phyloP scores from a whole-genome alignment of 2,329 filamentous ascomycete species.

The Hirsutella rhossiliensis region DNA sequence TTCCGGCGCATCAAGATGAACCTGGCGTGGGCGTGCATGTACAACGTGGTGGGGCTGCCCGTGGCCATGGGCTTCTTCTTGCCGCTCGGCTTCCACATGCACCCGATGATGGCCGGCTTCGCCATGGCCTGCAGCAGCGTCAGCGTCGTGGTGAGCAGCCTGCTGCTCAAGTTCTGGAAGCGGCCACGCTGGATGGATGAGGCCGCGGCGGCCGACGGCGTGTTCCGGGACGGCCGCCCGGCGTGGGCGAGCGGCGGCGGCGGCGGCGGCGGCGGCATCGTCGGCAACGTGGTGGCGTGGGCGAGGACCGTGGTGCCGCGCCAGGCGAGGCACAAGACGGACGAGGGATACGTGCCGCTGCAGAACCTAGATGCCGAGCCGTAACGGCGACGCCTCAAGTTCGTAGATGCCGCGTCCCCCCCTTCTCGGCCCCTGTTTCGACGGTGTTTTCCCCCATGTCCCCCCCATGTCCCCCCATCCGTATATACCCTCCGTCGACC shows the following conservation, averaged over 20 bases:
- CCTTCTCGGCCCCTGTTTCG: background rate
- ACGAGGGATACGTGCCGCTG: slow-evolving; percentile 49
- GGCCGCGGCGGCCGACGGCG: slow-evolving; percentile 46
- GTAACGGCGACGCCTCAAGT: background rate
- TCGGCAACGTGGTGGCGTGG: slow-evolving; percentile 29
- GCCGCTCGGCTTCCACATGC: slow-evolving; percentile 75
- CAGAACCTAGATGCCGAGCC: slow-evolving; percentile 32
- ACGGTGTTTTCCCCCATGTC: too few species aligned
- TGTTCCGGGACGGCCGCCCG: slow-evolving; percentile 44
- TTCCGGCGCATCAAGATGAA: slow-evolving; percentile 93
- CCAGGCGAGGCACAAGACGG: slow-evolving; percentile 26
- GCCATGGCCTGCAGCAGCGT: slow-evolving; percentile 90
- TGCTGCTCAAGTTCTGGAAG: slow-evolving; percentile 79
- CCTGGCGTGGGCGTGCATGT: slow-evolving; percentile 81
- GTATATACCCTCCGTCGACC: too few species aligned
- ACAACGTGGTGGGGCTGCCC: slow-evolving; percentile 83
- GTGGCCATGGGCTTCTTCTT: slow-evolving; percentile 97
- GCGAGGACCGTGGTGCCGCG: slow-evolving; percentile 25
- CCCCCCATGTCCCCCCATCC: too few species aligned
- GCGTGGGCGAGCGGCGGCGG: slow-evolving; percentile 14
- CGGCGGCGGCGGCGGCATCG: slow-evolving; percentile 4
- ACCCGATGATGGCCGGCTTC: slow-evolving; percentile 87
- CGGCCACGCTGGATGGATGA: slow-evolving; percentile 80
- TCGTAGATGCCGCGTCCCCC: background rate
- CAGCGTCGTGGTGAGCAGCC: slow-evolving; percentile 72